Percentiles rank a stretch among this genome's conserved stretches.
phyloP scores from a whole-genome alignment of 495 filamentous ascomycete genomes.

The Elaphomyces granulatus region DNA sequence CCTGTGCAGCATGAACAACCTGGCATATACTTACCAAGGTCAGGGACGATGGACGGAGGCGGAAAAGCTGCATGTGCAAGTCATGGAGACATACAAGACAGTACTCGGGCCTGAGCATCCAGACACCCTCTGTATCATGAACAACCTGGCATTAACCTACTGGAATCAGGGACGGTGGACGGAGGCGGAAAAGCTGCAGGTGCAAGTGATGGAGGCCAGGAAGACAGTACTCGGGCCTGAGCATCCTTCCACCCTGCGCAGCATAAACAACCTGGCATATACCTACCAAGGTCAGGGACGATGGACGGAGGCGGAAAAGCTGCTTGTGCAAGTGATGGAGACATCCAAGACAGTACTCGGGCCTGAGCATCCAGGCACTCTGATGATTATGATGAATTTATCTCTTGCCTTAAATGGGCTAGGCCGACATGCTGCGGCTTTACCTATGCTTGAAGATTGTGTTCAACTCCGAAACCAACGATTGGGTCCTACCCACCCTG shows the following conservation, averaged over 20 bases:
- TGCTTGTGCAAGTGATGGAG: constrained; percentile 10
- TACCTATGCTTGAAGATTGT: too few species aligned
- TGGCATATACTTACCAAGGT: constrained; percentile 2
- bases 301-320: constrained; percentile 19
- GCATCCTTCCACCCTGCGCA: constrained; percentile 1
- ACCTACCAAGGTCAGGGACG: constrained; percentile 10
- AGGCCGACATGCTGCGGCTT: too few species aligned
- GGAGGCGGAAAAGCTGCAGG: constrained; percentile 5
- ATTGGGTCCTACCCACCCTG: too few species aligned
- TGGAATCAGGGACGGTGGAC: not conserved
- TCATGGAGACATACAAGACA: constrained; percentile 4
- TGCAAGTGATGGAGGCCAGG: constrained; percentile 6
- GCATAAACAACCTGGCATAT: constrained; percentile 1
- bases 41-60: constrained; percentile 3
- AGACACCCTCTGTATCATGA: constrained; percentile 4
- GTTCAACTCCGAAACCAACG: too few species aligned
- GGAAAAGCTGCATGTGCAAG: constrained; percentile 5
- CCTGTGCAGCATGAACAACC: not conserved
- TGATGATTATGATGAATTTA: constrained; percentile 18
- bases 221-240: constrained; percentile 3
- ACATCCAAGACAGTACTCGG: constrained; percentile 15
- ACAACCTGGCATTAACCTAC: constrained; percentile 2
- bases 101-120: not conserved
- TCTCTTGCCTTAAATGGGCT: too few species aligned
- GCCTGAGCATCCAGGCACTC: constrained; percentile 25